Percentiles rank a stretch among this genome's conserved stretches.
Evolutionary conservation across 208 protist genomes (phyloP).

Genomic region (Crithidia bombi): DNA sequence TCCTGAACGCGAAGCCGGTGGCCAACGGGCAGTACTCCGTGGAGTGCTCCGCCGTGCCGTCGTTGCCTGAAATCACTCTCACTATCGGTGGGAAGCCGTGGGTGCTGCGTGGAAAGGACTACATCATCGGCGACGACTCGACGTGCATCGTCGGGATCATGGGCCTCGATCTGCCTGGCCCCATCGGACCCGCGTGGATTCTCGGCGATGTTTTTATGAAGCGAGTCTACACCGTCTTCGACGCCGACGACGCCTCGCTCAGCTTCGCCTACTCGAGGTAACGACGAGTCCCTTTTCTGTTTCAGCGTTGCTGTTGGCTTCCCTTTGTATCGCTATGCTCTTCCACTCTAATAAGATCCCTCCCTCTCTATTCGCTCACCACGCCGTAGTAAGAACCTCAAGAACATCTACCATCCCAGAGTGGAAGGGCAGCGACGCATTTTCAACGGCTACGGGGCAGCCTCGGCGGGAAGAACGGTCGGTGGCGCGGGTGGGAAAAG

Average conservation of each 20-base stretch:
- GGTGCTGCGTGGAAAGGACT: slow-evolving; percentile 74
- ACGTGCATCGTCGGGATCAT: slow-evolving; percentile 67
- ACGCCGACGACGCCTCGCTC: slow-evolving; percentile 54
- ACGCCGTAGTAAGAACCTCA: no score
- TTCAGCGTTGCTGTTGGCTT: not conserved
- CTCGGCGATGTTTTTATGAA: slow-evolving; percentile 69
- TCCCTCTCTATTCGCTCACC: slow-evolving; percentile 1
- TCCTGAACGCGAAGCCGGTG: slow-evolving; percentile 53
- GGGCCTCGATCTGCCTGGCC: slow-evolving; percentile 43
- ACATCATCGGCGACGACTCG: slow-evolving; percentile 80
- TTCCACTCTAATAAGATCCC: not conserved
- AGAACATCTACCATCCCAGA: no score
- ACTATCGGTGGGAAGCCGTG: slow-evolving; percentile 67
- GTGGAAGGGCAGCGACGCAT: no score
- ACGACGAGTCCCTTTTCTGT: not conserved
- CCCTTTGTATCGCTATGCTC: not conserved
- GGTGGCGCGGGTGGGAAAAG: no score
- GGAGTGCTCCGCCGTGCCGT: slow-evolving; percentile 45
- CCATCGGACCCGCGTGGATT: slow-evolving; percentile 51
- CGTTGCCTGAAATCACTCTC: slow-evolving; percentile 76
- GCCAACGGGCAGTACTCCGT: slow-evolving; percentile 53
- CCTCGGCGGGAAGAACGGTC: no score
- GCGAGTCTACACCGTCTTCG: slow-evolving; percentile 63
- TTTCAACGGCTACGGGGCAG: no score
- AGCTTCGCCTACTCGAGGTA: slow-evolving; percentile 58